phyloP scores from a whole-genome alignment of 1,139 yeast species.

The Lodderomyces oxycetoniae region DNA sequence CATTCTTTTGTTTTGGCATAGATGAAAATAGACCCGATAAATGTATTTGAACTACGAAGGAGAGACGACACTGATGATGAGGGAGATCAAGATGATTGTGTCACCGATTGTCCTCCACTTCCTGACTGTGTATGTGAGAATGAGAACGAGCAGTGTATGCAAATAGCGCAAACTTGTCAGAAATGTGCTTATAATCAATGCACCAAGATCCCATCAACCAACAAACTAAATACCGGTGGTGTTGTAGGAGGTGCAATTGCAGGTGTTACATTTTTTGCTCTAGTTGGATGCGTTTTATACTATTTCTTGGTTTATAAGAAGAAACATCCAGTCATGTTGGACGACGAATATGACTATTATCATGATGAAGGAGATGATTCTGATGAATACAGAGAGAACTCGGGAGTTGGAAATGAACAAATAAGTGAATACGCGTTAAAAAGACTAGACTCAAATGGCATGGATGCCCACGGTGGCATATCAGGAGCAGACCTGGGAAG shows the following conservation, averaged over 20 bases:
- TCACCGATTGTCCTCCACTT: constrained; percentile 33
- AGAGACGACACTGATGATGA: constrained; percentile 3
- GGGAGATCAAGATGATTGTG: constrained; percentile 34
- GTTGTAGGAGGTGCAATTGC: constrained; percentile 65
- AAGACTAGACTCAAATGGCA: not conserved
- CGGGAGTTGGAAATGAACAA: not conserved
- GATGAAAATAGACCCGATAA: no score
- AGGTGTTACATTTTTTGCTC: constrained; percentile 37
- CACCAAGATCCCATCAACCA: constrained; percentile 16
- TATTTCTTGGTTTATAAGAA: constrained; percentile 30
- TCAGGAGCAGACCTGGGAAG: no score
- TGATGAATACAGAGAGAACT: constrained; percentile 9
- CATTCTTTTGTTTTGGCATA: no score
- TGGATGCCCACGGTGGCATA: no score
- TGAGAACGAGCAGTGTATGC: constrained; percentile 47
- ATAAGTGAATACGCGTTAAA: constrained; percentile 1
- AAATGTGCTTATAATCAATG: constrained; percentile 58
- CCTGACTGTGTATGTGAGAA: constrained; percentile 42
- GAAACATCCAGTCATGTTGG: constrained; percentile 21
- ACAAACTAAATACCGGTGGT: constrained; percentile 38
- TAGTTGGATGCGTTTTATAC: constrained; percentile 30
- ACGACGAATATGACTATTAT: constrained; percentile 24
- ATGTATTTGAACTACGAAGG: not conserved
- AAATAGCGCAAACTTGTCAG: constrained; percentile 50
- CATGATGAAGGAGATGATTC: constrained; percentile 13